phyloP scores from a whole-genome alignment of 495 filamentous ascomycete species.

The Lasiosphaeris hirsuta region DNA sequence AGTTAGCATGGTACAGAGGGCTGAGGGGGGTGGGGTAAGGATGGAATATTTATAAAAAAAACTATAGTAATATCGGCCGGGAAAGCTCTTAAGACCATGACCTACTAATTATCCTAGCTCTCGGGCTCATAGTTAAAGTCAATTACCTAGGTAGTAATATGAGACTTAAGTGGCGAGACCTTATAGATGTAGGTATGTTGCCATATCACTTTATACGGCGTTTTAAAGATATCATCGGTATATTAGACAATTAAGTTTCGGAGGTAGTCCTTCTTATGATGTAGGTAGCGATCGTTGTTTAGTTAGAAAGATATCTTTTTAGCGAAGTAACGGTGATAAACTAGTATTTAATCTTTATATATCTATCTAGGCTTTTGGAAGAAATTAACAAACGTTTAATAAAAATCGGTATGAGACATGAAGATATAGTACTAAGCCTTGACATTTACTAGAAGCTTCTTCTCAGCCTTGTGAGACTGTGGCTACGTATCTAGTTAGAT shows the following conservation, averaged over 20 bases:
- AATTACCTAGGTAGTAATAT: constrained; percentile 16
- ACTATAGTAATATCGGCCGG: constrained; percentile 14
- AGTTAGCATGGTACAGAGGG: background rate
- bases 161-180: constrained; percentile 10
- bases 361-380: too few species aligned
- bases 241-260: constrained; percentile 16
- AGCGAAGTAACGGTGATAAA: constrained; percentile 12
- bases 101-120: constrained; percentile 10
- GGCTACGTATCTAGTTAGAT: too few species aligned
- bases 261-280: constrained; percentile 15
- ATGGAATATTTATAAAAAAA: background rate
- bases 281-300: constrained; percentile 13
- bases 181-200: constrained; percentile 19
- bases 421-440: too few species aligned
- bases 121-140: constrained; percentile 11
- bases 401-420: too few species aligned
- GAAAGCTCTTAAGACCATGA: constrained; percentile 9
- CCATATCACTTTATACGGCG: constrained; percentile 6
- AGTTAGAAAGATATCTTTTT: constrained; percentile 8
- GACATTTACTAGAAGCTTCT: too few species aligned
- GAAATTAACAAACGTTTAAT: too few species aligned
- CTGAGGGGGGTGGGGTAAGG: too few species aligned
- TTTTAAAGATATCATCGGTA: constrained; percentile 19
- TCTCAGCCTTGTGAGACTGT: too few species aligned
- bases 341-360: too few species aligned